Percentiles rank a stretch among this genome's conserved stretches.
These are phyloP conservation scores for Cochlearia excelsa DNA, from an alignment of 345 rosid species.

Conservation along the genomic window DNA sequence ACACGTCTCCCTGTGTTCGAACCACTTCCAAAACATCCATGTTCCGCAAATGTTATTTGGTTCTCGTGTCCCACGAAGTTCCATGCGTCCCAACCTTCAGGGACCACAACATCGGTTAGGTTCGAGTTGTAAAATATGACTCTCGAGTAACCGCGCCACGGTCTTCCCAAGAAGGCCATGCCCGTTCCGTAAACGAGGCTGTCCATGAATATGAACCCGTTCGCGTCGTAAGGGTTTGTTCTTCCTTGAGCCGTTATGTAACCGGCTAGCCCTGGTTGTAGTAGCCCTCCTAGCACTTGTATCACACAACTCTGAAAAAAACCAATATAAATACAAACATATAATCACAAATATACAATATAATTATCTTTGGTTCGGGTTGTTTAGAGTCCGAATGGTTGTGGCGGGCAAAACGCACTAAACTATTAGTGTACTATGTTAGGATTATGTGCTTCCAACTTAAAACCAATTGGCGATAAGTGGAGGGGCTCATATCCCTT, in stretches of 20 bases:
- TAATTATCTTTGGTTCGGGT: too few species aligned
- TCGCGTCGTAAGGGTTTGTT: conserved; percentile 25
- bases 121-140: conserved; percentile 42
- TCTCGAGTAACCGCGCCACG: conserved; percentile 50
- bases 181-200: conserved; percentile 38
- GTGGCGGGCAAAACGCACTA: too few species aligned
- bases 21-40: conserved; percentile 42
- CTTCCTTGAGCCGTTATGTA: conserved; percentile 59
- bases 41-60: conserved; percentile 37
- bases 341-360: too few species aligned
- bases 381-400: too few species aligned
- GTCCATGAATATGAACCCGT: conserved; percentile 48
- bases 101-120: conserved; percentile 31
- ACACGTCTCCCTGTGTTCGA: conserved; percentile 41
- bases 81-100: conserved; percentile 60
- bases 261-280: conserved; percentile 34
- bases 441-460: too few species aligned
- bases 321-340: not conserved
- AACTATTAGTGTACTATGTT: too few species aligned
- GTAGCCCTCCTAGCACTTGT: conserved; percentile 40
- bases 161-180: conserved; percentile 49
- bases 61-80: conserved; percentile 27
- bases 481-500: too few species aligned
- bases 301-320: conserved; percentile 45
- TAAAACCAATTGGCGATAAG: too few species aligned